Evolutionary conservation across 371 early-diverging fungal species (phyloP).

Genomic region (Actinomortierella ambigua): DNA sequence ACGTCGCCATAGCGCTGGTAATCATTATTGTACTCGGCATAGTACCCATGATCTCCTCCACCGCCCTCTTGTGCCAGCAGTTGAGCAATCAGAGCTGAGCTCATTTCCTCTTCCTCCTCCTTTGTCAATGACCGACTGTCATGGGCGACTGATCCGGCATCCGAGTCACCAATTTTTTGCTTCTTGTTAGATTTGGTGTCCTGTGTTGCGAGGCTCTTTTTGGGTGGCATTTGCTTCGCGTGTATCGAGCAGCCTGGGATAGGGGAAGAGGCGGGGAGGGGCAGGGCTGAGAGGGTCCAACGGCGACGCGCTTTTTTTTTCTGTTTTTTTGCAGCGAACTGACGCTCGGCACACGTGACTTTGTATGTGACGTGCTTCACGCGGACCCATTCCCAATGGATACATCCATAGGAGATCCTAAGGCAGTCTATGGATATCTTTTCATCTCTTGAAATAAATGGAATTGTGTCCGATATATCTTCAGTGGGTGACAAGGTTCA

Average conservation of each 20-base stretch:
- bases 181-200: slow-evolving; percentile 35
- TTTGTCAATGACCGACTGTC: slow-evolving; percentile 45
- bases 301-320: not conserved
- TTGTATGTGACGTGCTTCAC: too few relatives aligned
- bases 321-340: not conserved
- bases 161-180: slow-evolving; percentile 19
- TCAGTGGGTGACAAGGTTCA: too few relatives aligned
- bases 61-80: slow-evolving; percentile 71
- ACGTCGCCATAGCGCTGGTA: slow-evolving; percentile 50
- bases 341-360: too few relatives aligned
- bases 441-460: too few relatives aligned
- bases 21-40: slow-evolving; percentile 68
- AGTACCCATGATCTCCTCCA: slow-evolving; percentile 55
- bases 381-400: too few relatives aligned
- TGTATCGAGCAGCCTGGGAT: too few relatives aligned
- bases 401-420: too few relatives aligned
- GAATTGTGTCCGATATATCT: too few relatives aligned
- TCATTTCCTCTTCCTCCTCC: slow-evolving; percentile 83
- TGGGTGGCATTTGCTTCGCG: slow-evolving; percentile 5
- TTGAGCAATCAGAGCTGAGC: slow-evolving; percentile 79
- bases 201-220: slow-evolving; percentile 16
- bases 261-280: slow-evolving; percentile 26
- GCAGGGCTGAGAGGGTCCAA: not conserved
- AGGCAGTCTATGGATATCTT: too few relatives aligned
- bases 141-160: not conserved